Conservation (phyloP, 2,329 filamentous ascomycete species). For the Paecilomyces dactylethromorphus region DNA sequence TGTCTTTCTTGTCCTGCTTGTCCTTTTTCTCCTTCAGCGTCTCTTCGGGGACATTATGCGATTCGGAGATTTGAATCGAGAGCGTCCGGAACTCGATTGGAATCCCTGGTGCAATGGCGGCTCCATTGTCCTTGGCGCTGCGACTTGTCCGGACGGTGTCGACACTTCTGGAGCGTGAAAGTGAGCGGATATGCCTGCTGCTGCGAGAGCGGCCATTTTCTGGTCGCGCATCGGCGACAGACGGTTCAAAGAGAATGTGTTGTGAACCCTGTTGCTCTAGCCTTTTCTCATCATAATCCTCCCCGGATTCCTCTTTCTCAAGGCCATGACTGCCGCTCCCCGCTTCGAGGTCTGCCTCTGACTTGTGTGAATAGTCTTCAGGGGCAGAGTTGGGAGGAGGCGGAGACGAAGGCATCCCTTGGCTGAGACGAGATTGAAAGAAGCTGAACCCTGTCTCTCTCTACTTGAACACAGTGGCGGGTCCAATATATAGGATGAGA, state of each 20-base stretch:
- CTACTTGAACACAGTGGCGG: background rate
- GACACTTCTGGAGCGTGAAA: conserved; percentile 8
- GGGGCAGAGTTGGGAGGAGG: background rate
- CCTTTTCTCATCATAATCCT: background rate
- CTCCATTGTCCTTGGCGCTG: conserved; percentile 1
- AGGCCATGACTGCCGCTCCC: background rate
- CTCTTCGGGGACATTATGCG: conserved; percentile 25
- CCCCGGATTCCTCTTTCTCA: background rate
- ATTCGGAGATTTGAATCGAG: conserved; percentile 33
- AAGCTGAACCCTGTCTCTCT: background rate
- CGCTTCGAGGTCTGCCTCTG: background rate
- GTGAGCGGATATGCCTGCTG: background rate
- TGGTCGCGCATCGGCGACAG: background rate
- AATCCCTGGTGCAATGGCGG: conserved; percentile 12
- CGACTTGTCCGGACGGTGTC: conserved; percentile 7
- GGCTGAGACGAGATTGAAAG: background rate
- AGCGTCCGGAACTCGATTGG: conserved; percentile 33
- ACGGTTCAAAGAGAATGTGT: background rate
- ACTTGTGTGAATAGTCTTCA: background rate
- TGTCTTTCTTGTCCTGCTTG: conserved; percentile 7
- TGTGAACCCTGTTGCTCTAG: background rate
- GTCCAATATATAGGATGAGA: background rate
- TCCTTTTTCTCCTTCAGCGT: conserved; percentile 8
- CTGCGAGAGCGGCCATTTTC: background rate
- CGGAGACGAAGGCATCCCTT: background rate